Evolutionary conservation across 129 eudicot genomes (phyloP).

Genomic region (Artemisia tridentata): DNA sequence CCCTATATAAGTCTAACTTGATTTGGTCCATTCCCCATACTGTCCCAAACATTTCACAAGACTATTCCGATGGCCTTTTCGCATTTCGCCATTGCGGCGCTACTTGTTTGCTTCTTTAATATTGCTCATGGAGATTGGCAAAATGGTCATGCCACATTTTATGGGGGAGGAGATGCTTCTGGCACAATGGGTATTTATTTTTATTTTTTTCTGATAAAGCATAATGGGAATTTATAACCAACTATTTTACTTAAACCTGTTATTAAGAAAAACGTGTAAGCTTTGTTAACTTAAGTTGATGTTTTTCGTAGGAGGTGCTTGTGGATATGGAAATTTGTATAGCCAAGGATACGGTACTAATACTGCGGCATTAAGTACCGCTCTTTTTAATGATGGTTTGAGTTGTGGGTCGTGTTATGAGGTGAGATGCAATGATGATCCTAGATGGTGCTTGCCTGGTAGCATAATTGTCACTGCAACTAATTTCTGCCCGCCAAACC

Average conservation of each 20-base stretch:
- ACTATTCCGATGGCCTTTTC: slow-evolving; percentile 40
- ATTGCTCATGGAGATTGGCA: slow-evolving; percentile 49
- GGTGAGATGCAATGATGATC: slow-evolving; percentile 58
- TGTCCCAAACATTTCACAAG: slow-evolving; percentile 7
- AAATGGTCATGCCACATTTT: slow-evolving; percentile 76
- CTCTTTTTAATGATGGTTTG: slow-evolving; percentile 70
- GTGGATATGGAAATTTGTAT: slow-evolving; percentile 84
- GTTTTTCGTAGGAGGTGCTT: slow-evolving; percentile 69
- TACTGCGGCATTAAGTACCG: slow-evolving; percentile 81
- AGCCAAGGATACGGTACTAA: slow-evolving; percentile 79
- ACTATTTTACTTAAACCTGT: neutral
- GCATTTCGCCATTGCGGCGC: slow-evolving; percentile 26
- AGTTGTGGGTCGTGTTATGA: slow-evolving; percentile 82
- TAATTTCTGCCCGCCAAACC: slow-evolving; percentile 84
- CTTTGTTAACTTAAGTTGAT: slow-evolving; percentile 1
- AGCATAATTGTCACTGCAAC: slow-evolving; percentile 67
- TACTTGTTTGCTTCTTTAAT: slow-evolving; percentile 26
- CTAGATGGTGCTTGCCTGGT: slow-evolving; percentile 67
- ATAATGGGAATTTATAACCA: slow-evolving; percentile 55
- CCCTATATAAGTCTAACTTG: slow-evolving; percentile 28
- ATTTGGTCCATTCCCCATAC: slow-evolving; percentile 17
- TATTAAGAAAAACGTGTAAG: neutral
- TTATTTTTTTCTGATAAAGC: slow-evolving; percentile 18
- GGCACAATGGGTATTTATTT: slow-evolving; percentile 78
- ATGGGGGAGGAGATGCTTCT: slow-evolving; percentile 89